phyloP scores from a whole-genome alignment of 202 grass and related monocot genomes.

The Bolboschoenoplectus hybrid region DNA sequence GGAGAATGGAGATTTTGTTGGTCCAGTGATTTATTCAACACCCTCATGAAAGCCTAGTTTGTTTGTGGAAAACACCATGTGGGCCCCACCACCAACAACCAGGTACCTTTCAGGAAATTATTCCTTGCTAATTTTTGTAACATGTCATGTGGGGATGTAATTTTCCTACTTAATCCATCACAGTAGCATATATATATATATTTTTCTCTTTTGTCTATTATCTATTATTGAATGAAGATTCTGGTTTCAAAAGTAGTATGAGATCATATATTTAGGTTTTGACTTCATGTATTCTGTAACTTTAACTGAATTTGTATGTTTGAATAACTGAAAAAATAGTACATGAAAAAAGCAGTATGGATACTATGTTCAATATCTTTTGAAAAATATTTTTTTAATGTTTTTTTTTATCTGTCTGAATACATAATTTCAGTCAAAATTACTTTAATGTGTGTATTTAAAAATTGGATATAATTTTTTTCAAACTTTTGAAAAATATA shows the following conservation, averaged over 20 bases:
- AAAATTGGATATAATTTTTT: background rate
- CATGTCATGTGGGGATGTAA: background rate
- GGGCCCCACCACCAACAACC: constrained; percentile 29
- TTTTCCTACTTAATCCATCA: background rate
- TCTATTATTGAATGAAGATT: background rate
- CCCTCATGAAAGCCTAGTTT: constrained; percentile 31
- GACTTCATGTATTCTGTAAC: background rate
- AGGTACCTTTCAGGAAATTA: constrained; percentile 1
- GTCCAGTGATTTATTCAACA: constrained; percentile 16
- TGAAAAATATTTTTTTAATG: too few species aligned
- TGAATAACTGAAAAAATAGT: too few species aligned
- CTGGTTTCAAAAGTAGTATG: background rate
- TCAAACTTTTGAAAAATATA: background rate
- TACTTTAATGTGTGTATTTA: background rate
- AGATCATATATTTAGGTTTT: background rate
- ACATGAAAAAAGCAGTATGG: too few species aligned
- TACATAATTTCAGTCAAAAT: background rate
- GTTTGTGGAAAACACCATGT: constrained; percentile 29
- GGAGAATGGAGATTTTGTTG: constrained; percentile 32
- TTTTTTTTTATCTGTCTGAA: background rate
- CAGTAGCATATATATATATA: background rate
- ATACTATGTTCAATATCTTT: too few species aligned
- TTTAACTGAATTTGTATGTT: background rate
- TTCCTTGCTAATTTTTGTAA: constrained; percentile 20
- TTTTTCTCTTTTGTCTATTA: too few species aligned